These are phyloP conservation scores for Cyberlindnera sargentensis DNA, from an alignment of 805 yeast genomes.

Conservation along the genomic window DNA sequence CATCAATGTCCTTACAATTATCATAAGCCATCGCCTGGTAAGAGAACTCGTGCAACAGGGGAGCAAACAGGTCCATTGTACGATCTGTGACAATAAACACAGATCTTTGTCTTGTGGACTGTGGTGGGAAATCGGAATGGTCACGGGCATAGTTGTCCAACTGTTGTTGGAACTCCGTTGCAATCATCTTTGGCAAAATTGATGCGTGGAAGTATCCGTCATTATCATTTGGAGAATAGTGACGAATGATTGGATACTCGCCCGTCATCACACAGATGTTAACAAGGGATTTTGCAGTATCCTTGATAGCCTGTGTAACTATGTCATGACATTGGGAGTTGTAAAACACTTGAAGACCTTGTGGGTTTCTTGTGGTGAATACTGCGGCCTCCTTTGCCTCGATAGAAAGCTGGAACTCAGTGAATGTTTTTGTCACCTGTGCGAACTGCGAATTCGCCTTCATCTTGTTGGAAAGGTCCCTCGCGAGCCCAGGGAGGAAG, in stretches of 20 bases:
- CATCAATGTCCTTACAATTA: slow-evolving; percentile 34
- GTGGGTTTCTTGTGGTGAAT: slow-evolving; percentile 56
- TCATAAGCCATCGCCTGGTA: slow-evolving; percentile 93
- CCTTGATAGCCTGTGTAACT: slow-evolving; percentile 49
- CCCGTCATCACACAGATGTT: slow-evolving; percentile 72
- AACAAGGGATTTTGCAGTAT: slow-evolving; percentile 59
- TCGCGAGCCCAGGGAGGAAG: slow-evolving; percentile 54
- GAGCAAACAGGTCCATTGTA: slow-evolving; percentile 74
- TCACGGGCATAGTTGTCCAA: slow-evolving; percentile 71
- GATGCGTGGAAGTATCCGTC: slow-evolving; percentile 47
- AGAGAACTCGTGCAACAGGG: slow-evolving; percentile 80
- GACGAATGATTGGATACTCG: slow-evolving; percentile 83
- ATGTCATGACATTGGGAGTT: slow-evolving; percentile 56
- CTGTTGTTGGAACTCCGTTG: slow-evolving; percentile 59
- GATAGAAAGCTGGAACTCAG: slow-evolving; percentile 41
- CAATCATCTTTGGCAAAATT: slow-evolving; percentile 60
- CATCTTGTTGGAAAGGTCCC: slow-evolving; percentile 23
- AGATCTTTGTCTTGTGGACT: slow-evolving; percentile 57
- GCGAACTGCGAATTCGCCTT: slow-evolving; percentile 25
- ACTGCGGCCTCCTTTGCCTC: slow-evolving; percentile 65
- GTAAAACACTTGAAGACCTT: slow-evolving; percentile 68
- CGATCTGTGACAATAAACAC: slow-evolving; percentile 76
- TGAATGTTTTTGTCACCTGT: slow-evolving; percentile 25
- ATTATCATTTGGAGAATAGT: slow-evolving; percentile 46
- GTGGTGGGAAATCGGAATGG: slow-evolving; percentile 59